Base-by-base conservation (phyloP, 2,329 filamentous ascomycete genomes). In the Mycosphaerella sp. region DNA sequence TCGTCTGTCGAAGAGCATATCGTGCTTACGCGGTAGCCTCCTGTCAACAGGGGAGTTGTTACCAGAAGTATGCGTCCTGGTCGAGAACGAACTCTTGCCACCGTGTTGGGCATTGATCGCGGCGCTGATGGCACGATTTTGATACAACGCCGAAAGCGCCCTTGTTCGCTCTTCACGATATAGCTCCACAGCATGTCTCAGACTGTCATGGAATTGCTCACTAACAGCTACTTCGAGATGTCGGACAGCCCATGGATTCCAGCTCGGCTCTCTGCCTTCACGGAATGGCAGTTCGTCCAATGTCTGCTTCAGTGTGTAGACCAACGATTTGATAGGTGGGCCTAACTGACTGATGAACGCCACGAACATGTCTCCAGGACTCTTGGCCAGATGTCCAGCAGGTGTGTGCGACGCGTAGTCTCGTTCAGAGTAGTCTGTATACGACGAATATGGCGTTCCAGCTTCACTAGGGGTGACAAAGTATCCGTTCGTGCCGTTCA, bases 301-400 rank as follows among this genome's bases (percentile, higher is more conserved):
- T 8, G 95, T 89, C 65, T 94, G 85, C 9, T 89, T 88, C 35
- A 98, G 71, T 0, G 93, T 97, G 62, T 86, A 93, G 2, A 89
- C 88, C n/a, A 98, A 73, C 0, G 91, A 96, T 68, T 95, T 95
- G 83, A 96, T 95, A 0, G 91, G 93, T 1, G 93, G 93, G 0
- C 93, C 93, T 17, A 98, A 75, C 59, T 93, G 82, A 16, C 79
- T 76, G 53, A 98, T 95, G 68, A 97, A 98, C 4, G 90, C 77
- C 9, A 89, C 83, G 66, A 97, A 97, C 58, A 97, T 94, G 52
- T 95, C 89, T 0, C 86, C 81, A 0, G 90, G 62, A 25, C 55
- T 62, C 37, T 63, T 59, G 2, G 52, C 57, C 1, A 59, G 45
- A 16, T 53, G 56, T 21, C 46, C 27, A 5, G 44, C 42, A 3